These are phyloP conservation scores for Leccinellum albellum DNA, from an alignment of 768 basidiomycete genomes.

Conservation along the genomic window DNA sequence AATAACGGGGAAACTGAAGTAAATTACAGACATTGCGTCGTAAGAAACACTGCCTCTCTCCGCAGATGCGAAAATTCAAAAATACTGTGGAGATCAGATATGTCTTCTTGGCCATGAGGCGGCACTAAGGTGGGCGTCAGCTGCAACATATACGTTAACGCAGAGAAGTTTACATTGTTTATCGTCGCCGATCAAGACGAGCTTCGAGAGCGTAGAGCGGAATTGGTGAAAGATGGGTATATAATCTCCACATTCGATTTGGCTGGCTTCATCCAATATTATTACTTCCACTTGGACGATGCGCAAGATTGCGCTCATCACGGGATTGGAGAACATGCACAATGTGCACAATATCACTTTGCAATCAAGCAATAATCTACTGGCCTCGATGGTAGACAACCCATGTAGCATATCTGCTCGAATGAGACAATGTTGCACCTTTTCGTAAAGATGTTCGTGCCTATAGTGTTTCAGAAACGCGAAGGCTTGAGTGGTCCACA, in stretches of 20 bases:
- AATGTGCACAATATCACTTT: constrained; percentile 46
- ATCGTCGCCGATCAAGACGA: constrained; percentile 41
- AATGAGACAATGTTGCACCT: constrained; percentile 34
- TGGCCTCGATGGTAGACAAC: constrained; percentile 10
- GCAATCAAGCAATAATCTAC: constrained; percentile 25
- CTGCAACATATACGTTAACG: background rate
- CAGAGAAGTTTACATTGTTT: constrained; percentile 32
- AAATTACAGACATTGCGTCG: constrained; percentile 66
- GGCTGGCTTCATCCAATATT: constrained; percentile 47
- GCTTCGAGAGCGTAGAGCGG: constrained; percentile 25
- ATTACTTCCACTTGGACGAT: constrained; percentile 34
- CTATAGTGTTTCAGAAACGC: constrained; percentile 21
- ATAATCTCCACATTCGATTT: constrained; percentile 43
- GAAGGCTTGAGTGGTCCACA: background rate
- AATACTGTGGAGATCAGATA: constrained; percentile 61
- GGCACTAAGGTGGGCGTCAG: constrained; percentile 50
- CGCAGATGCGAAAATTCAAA: constrained; percentile 68
- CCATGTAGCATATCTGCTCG: constrained; percentile 31
- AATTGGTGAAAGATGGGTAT: constrained; percentile 33
- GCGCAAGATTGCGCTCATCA: constrained; percentile 13
- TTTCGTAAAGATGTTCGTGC: constrained; percentile 49
- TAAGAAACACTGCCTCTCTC: constrained; percentile 46
- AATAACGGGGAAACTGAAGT: background rate
- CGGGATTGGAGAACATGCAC: constrained; percentile 39
- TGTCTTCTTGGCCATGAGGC: constrained; percentile 71